Base-by-base conservation (phyloP, 345 rosid genomes). In the Dipteronia sinensis region DNA sequence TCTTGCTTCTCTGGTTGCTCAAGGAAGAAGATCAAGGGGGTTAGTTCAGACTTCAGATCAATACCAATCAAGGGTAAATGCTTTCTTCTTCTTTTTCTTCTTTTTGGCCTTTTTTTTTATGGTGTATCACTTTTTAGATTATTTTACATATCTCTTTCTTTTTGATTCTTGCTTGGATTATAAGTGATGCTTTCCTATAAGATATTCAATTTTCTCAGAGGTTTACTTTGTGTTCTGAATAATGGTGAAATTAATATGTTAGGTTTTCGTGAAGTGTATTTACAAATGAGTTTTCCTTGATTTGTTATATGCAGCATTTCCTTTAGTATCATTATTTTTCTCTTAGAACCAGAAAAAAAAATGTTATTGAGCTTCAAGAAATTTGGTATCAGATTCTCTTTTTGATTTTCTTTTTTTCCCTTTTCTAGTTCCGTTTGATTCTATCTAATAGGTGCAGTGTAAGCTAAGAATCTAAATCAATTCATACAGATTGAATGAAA, bases 101-200 rank as follows among this genome's bases (percentile, higher is more conserved):
- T 65, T 22, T 34, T 53, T 72, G 0, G 0, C 8, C 8, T 71
- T 65, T 66, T 53, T 63, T 22, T 29, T 47, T 53, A 34, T 17
- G 9, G 25, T 69, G 40, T 27, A 10, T 71, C 46, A 3, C 59
- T 76, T 76, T 72, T 71, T 64, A 25, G 77, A 29, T 55, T 68
- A 3, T 59, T 67, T 82, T 65, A 47, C 80, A 73, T 78, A 79
- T 80, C 75, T 85, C 81, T 46, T 46, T 84, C 81, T 82, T 67
- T 81, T 82, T 81, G 74, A 81, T 82, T 84, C 84, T 91, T 90
- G 75, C 97, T 93, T 93, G 84, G 84, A 83, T 88, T 85, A 74
- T 76, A 90, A 90, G 93, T 84, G 97, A 91, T 95, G 88, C 97
- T 83, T 78, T 79, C 66, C 40, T 29, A 42, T 72, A 31, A 49